These are phyloP conservation scores for Pichia sp. DNA, from an alignment of 1,139 yeast species.

Conservation along the genomic window DNA sequence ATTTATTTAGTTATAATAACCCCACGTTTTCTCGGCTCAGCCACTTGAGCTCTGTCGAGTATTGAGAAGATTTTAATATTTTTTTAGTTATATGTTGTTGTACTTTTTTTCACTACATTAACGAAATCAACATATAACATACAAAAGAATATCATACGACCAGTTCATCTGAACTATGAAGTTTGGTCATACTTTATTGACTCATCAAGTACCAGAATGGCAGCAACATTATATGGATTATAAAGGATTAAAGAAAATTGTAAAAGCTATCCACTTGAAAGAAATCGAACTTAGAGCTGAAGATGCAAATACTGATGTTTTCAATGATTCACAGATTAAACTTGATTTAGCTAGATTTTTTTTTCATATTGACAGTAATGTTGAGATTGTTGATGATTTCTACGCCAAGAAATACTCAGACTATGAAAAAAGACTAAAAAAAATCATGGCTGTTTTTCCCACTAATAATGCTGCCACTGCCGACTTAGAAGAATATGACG, in stretches of 20 bases:
- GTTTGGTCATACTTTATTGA: constrained; percentile 73
- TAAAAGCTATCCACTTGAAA: constrained; percentile 44
- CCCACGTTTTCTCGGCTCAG: too few relatives aligned
- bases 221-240: constrained; percentile 72
- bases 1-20: too few relatives aligned
- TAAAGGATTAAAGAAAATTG: constrained; percentile 74
- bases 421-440: constrained; percentile 61
- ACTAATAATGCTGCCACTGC: constrained; percentile 19
- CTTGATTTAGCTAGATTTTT: constrained; percentile 59
- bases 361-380: constrained; percentile 71
- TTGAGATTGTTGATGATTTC: constrained; percentile 76
- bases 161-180: constrained; percentile 44
- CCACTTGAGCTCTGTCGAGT: too few relatives aligned
- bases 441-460: constrained; percentile 33
- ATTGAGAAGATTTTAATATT: too few relatives aligned
- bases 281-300: constrained; percentile 27
- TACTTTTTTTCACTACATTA: too few relatives aligned
- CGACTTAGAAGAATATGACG: constrained; percentile 70
- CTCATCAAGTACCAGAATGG: constrained; percentile 96
- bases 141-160: too few relatives aligned
- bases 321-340: constrained; percentile 37
- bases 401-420: constrained; percentile 69
- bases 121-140: too few relatives aligned
- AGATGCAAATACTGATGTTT: constrained; percentile 19
- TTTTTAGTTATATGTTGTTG: too few relatives aligned